Evolutionary conservation across 2,329 filamentous ascomycete genomes (phyloP), one percentile per base, ranked within the genome.

Genomic region (Penicillium sp.): DNA sequence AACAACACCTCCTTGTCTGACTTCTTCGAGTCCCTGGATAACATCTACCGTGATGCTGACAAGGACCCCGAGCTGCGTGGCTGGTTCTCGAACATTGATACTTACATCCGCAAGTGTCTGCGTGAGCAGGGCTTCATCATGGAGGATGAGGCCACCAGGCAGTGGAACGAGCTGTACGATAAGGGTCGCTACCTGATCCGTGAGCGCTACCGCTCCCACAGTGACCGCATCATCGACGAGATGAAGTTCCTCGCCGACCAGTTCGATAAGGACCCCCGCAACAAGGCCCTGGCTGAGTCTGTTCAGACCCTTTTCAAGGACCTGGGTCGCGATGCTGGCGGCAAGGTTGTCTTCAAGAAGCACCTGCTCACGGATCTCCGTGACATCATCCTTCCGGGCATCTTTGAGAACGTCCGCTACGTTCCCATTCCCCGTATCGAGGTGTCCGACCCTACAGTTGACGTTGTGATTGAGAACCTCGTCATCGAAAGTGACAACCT

Each of bases 401-500:
- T 91, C 53, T 89, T 99, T 64, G 90, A 96, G 80, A 91, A 88
- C 64, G 81, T 95, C 55, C 88, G 91, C 60, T 99, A 99, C 75
- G 85, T 99, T 14, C 92, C 95, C 4, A 86, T 99, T 50, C 95
- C 95, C 23, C 90, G 95, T 55, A 96, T 99, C 59, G 95, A 99
- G 79, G 95, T 92, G 71, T 89, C 87, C 1, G 95, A 98, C 67
- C 83, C 85, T 2, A 86, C 88, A 81, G 82, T 96, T 51, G 95
- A 99, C 75, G 89, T 89, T 49, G 85, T 98, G 49, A 85, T 99
- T 45, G 95, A 99, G 80, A 99, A 99, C 75, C 81, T 99, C 11
- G 89, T 97, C 46, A 85, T 99, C 52, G 95, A 99, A 79, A 93
- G 91, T 64, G 93, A 98, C 81, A 99, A 99, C 78, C 87, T 99